These are phyloP conservation scores for Calonectria pteridis DNA, from an alignment of 2,329 filamentous ascomycete genomes.

Conservation along the genomic window DNA sequence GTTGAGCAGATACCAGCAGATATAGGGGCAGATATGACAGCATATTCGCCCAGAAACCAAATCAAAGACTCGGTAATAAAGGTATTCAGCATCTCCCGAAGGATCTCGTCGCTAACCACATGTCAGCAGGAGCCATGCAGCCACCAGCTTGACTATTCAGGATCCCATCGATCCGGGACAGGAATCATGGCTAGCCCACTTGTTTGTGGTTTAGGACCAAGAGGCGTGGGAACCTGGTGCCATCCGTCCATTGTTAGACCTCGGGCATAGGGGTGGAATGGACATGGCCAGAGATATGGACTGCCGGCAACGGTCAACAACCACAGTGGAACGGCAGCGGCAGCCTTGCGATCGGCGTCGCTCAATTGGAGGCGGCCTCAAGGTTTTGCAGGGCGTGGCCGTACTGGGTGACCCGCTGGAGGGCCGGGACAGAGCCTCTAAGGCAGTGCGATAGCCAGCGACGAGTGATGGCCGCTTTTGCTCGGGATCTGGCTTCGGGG, in stretches of 20 bases:
- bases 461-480: slow-evolving; percentile 29
- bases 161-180: slow-evolving; percentile 24
- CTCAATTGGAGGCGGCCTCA: slow-evolving; percentile 2
- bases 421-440: slow-evolving; percentile 19
- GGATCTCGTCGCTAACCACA: slow-evolving; percentile 4
- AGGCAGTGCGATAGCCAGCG: background rate
- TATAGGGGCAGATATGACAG: background rate
- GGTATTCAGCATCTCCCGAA: background rate
- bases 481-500: slow-evolving; percentile 45
- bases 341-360: slow-evolving; percentile 16
- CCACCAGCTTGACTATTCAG: slow-evolving; percentile 8
- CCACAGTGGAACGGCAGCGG: slow-evolving; percentile 12
- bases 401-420: background rate
- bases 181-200: slow-evolving; percentile 12
- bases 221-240: slow-evolving; percentile 1
- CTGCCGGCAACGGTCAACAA: slow-evolving; percentile 21
- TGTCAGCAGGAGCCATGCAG: background rate
- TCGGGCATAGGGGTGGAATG: slow-evolving; percentile 39
- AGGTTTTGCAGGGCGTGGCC: background rate
- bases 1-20: background rate
- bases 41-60: background rate
- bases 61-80: background rate
- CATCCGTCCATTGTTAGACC: slow-evolving; percentile 28
- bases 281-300: slow-evolving; percentile 21
- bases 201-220: background rate